Conservation (phyloP, 768 basidiomycete species). For the Coprinopsis marcescibilis region DNA sequence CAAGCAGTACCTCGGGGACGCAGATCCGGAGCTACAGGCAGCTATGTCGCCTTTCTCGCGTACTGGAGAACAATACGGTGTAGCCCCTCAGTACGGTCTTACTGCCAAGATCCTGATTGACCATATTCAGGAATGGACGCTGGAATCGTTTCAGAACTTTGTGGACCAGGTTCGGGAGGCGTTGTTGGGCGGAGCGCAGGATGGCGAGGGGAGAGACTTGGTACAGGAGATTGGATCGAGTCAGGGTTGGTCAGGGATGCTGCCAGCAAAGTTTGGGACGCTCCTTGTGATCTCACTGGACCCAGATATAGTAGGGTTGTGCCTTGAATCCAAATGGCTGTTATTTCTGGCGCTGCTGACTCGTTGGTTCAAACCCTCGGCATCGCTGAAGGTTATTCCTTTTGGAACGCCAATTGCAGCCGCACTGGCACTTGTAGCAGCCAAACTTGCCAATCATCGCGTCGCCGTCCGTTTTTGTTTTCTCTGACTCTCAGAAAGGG, state of each 20-base stretch:
- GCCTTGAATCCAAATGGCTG: no score
- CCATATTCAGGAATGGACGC: background rate
- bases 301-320: background rate
- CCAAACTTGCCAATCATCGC: no score
- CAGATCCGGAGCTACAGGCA: background rate
- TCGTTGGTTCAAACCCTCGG: no score
- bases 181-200: background rate
- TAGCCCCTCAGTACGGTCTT: background rate
- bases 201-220: background rate
- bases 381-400: no score
- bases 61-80: background rate
- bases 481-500: no score
- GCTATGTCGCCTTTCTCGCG: background rate
- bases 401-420: no score
- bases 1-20: conserved; percentile 62
- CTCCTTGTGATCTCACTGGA: background rate
- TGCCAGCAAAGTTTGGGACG: background rate
- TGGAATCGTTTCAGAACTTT: background rate
- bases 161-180: conserved; percentile 1
- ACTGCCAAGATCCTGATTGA: conserved; percentile 4
- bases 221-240: background rate
- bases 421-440: no score
- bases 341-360: no score
- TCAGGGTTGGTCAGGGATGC: background rate
- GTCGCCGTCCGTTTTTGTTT: no score